Percentiles rank a stretch among this genome's conserved stretches.
Evolutionary conservation across 2,329 filamentous ascomycete species (phyloP).

Genomic region (Madurella mycetomatis): DNA sequence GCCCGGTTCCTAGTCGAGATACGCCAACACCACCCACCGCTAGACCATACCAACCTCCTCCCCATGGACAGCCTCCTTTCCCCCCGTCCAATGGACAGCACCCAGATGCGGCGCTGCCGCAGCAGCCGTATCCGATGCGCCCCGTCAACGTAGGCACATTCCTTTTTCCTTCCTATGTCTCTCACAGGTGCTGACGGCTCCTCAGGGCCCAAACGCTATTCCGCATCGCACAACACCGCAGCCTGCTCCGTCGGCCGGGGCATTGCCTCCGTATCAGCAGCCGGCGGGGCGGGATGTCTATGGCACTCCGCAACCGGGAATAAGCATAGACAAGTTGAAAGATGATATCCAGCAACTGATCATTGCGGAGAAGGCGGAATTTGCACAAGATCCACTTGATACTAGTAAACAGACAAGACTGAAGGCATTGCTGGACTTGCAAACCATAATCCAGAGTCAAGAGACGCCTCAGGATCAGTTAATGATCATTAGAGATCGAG

Average conservation of each 20-base stretch:
- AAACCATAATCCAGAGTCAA: constrained; percentile 72
- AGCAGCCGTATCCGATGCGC: constrained; percentile 27
- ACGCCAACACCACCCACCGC: constrained; percentile 68
- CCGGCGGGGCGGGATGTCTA: constrained; percentile 32
- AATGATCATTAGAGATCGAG: constrained; percentile 77
- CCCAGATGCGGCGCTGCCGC: constrained; percentile 11
- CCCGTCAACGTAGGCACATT: constrained; percentile 18
- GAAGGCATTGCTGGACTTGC: constrained; percentile 80
- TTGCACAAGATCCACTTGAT: constrained; percentile 73
- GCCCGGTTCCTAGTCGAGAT: constrained; percentile 57
- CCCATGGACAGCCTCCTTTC: constrained; percentile 28
- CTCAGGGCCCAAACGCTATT: constrained; percentile 23
- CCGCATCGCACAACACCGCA: constrained; percentile 31
- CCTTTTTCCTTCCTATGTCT: not conserved
- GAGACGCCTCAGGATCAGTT: constrained; percentile 77
- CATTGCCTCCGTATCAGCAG: constrained; percentile 37
- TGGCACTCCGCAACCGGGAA: constrained; percentile 38
- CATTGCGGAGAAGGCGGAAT: constrained; percentile 64
- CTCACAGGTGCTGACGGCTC: constrained; percentile 14
- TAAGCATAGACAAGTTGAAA: constrained; percentile 71
- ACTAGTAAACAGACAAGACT: constrained; percentile 70
- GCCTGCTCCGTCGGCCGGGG: constrained; percentile 34
- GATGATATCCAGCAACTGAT: constrained; percentile 80
- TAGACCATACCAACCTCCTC: constrained; percentile 34
- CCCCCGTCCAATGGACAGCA: constrained; percentile 18